Base-by-base conservation (phyloP, 129 eudicot species). In the Chrysanthemum lavandulifolium region DNA sequence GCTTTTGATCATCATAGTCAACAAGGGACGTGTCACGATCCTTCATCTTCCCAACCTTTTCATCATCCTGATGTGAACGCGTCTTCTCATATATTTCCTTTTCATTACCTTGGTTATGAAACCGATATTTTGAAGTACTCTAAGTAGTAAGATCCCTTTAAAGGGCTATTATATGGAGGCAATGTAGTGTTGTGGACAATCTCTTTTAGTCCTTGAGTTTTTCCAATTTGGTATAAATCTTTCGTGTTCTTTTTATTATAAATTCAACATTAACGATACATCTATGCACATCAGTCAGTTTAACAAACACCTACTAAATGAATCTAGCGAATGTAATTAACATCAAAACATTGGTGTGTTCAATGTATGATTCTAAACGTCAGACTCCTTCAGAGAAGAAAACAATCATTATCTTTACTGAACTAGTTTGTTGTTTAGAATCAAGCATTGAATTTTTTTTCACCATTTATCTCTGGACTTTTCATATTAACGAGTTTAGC, bases 91-190 rank as follows among this genome's bases (percentile, higher is more conserved):
- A 65, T 82, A 63, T 85, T 89, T 40, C 83, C 91, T 49, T 85
- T 82, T 61, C 81, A 83, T 33, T 80, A 86, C 72, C 86, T 77
- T 52, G 86, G 88, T 57, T 82, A 73, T 58, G 94, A 89, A 53
- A 76, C 78, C 10, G 91, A 88, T 23, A 65, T 81, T 62, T 81
- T 77, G 55, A 89, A 82, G 76, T 85, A 81, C 74, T 69, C 91
- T 19, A 86, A 89, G 86, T 92, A 82, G 69, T 2, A 69, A 61
- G 13, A 2, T n/a, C 63, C 75, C 40, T 77, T 18, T 40, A 48
- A 29, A 43, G 59, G 59, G 27, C 18, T 57, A 8, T 58, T 58
- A 56, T 76, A 53, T 40, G 79, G 69, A 14, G 25, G 61, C 61
- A 19, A 23, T 78, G 59, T 69, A 51, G 76, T 69, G n/a, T 62